A percentile compares a stretch with the other conserved stretches of the same genome.
phyloP scores from a whole-genome alignment of 2,329 filamentous ascomycete species.

The Chaetomiaceae sp. region DNA sequence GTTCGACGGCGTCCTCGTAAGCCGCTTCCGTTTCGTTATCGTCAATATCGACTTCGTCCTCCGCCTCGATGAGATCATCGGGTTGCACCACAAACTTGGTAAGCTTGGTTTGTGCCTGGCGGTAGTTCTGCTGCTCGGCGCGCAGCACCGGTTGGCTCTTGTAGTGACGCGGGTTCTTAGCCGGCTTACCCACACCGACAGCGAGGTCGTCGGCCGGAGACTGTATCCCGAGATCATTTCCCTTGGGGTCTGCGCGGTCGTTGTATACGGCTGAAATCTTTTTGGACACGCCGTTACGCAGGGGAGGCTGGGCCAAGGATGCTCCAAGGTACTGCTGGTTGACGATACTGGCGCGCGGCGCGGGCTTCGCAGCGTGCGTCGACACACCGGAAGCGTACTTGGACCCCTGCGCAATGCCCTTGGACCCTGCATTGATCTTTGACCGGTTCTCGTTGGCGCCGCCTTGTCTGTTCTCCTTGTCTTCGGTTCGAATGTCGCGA shows the following conservation, averaged over 20 bases:
- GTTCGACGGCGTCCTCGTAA: constrained; percentile 44
- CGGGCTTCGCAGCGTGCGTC: constrained; percentile 5
- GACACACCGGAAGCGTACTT: constrained; percentile 5
- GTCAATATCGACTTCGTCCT: constrained; percentile 31
- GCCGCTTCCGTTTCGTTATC: constrained; percentile 38
- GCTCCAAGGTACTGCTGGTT: constrained; percentile 9
- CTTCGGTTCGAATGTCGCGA: constrained; percentile 27
- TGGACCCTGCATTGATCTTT: constrained; percentile 6
- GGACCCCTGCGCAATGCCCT: constrained; percentile 1
- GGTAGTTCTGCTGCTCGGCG: constrained; percentile 36
- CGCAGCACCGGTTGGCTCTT: constrained; percentile 52
- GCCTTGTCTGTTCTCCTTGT: constrained; percentile 41
- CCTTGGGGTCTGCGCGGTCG: constrained; percentile 22
- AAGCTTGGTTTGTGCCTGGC: constrained; percentile 41
- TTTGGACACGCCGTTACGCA: constrained; percentile 24
- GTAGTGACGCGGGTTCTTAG: constrained; percentile 41
- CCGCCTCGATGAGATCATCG: constrained; percentile 22
- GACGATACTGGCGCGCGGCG: constrained; percentile 9
- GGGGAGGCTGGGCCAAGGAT: constrained; percentile 15
- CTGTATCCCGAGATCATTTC: constrained; percentile 6
- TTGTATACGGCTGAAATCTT: constrained; percentile 28
- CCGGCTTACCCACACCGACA: constrained; percentile 19
- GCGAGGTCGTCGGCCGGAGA: constrained; percentile 18
- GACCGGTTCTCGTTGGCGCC: constrained; percentile 4
- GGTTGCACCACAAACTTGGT: constrained; percentile 26